Percentiles rank a stretch among this genome's conserved stretches.
These are phyloP conservation scores for Pachyrhizus erosus DNA, from an alignment of 306 rosid genomes.

Conservation along the genomic window DNA sequence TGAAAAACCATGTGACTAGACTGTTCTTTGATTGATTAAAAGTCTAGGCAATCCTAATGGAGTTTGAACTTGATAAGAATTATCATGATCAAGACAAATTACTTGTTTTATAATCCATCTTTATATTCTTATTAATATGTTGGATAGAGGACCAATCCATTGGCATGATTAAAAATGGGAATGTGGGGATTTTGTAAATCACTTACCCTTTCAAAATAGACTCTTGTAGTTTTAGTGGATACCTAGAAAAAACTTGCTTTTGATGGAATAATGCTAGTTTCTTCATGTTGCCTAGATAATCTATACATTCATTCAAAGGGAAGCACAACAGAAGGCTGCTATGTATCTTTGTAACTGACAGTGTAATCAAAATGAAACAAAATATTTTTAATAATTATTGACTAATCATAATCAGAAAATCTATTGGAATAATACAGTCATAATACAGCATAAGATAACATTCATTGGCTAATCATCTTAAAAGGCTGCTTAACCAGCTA, in stretches of 20 bases:
- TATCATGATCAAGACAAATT: not conserved
- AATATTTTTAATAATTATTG: not conserved
- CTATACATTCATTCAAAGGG: not conserved
- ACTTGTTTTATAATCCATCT: not conserved
- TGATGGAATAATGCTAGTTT: conserved; percentile 12
- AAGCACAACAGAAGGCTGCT: not conserved
- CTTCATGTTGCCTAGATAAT: not conserved
- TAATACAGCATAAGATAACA: not conserved
- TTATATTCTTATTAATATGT: not conserved
- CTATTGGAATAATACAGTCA: not conserved
- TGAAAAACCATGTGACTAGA: not conserved
- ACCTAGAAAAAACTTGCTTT: not conserved
- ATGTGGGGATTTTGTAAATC: not conserved
- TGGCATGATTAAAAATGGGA: not conserved
- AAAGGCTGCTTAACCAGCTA: not conserved
- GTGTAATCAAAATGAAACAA: not conserved
- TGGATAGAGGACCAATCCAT: not conserved
- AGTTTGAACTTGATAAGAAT: not conserved
- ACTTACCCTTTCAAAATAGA: not conserved
- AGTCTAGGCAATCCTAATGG: conserved; percentile 1
- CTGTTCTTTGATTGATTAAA: not conserved
- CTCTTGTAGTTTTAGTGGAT: not conserved
- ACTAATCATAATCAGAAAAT: too few relatives aligned
- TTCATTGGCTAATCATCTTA: not conserved
- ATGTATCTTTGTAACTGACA: too few relatives aligned